Evolutionary conservation across 345 rosid species (phyloP).

Genomic region (Salix dunnii): DNA sequence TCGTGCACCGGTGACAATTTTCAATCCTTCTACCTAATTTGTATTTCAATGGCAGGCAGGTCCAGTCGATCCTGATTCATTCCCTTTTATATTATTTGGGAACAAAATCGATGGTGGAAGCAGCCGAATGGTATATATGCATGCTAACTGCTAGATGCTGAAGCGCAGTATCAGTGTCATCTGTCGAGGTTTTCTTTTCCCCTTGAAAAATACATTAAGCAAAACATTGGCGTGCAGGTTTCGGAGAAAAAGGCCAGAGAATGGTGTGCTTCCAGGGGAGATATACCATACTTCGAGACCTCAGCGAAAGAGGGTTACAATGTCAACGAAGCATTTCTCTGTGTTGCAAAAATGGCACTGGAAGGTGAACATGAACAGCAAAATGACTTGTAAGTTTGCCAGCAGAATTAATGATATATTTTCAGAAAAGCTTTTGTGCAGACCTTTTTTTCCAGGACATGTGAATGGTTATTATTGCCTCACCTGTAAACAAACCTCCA

Average conservation of each 20-base stretch:
- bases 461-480: background rate
- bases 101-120: constrained; percentile 83
- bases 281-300: constrained; percentile 70
- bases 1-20: background rate
- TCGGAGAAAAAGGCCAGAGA: constrained; percentile 63
- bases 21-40: background rate
- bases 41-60: constrained; percentile 45
- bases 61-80: constrained; percentile 49
- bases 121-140: constrained; percentile 53
- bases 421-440: background rate
- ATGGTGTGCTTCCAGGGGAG: constrained; percentile 69
- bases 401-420: background rate
- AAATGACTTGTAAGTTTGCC: constrained; percentile 46
- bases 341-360: constrained; percentile 56
- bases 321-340: constrained; percentile 71
- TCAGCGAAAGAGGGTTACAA: constrained; percentile 75
- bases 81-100: constrained; percentile 72
- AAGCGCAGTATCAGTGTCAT: background rate
- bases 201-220: background rate
- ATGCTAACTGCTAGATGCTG: too few relatives aligned
- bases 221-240: constrained; percentile 37
- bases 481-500: background rate
- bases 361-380: constrained; percentile 48
- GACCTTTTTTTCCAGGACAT: background rate
- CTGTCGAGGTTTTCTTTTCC: background rate